Percentiles rank a stretch among this genome's conserved stretches.
Conservation (phyloP, 2,329 filamentous ascomycete species). For the Xylariales sp. region DNA sequence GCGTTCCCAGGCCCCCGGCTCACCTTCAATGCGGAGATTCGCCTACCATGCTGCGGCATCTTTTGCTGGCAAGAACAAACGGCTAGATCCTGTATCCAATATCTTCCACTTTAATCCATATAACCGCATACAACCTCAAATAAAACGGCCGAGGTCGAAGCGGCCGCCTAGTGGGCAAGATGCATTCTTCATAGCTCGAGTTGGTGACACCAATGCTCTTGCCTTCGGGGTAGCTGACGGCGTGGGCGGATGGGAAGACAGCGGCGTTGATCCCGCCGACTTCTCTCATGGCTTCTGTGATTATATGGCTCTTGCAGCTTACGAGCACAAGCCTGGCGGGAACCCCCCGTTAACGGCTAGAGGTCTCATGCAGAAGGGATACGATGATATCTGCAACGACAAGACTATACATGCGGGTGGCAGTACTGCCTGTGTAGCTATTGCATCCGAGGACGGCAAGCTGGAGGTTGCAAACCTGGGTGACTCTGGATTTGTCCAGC, state of each 20-base stretch:
- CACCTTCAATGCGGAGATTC: conserved; percentile 33
- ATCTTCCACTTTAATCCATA: conserved; percentile 69
- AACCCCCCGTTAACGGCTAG: conserved; percentile 51
- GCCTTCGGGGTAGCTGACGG: conserved; percentile 91
- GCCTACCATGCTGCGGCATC: conserved; percentile 71
- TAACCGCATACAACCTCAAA: conserved; percentile 51
- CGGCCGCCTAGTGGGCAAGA: conserved; percentile 85
- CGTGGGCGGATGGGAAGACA: conserved; percentile 92
- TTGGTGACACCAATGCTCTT: conserved; percentile 68
- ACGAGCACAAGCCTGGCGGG: conserved; percentile 41
- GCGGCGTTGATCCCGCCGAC: conserved; percentile 87
- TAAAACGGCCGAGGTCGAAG: conserved; percentile 48
- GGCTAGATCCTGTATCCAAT: conserved; percentile 64
- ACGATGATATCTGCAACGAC: conserved; percentile 76
- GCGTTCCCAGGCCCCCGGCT: conserved; percentile 14
- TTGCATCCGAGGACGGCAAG: conserved; percentile 67
- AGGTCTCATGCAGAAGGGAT: conserved; percentile 75
- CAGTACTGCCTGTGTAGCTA: conserved; percentile 85
- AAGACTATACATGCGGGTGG: conserved; percentile 73
- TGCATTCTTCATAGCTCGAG: conserved; percentile 84
- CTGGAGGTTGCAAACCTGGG: conserved; percentile 91
- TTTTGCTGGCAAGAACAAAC: conserved; percentile 67
- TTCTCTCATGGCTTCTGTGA: conserved; percentile 93
- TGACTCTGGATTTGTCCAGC: conserved; percentile 87
- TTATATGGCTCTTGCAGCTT: conserved; percentile 79